Evolutionary conservation across 208 protist genomes (phyloP), one percentile per base, ranked within the genome.

Genomic region (Leishmania guyanensis): DNA sequence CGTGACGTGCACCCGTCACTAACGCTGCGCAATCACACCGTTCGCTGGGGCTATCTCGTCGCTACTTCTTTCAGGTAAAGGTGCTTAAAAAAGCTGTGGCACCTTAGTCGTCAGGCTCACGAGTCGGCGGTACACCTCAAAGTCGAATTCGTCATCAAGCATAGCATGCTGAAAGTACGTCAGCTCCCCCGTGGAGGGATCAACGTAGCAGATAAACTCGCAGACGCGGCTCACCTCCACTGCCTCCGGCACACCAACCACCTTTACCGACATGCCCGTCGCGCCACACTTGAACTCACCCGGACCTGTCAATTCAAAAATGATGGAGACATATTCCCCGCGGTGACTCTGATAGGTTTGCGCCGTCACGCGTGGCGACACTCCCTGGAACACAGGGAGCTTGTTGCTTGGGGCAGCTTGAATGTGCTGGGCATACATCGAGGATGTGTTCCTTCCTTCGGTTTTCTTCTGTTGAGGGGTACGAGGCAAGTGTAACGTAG

Each of bases 151-250:
- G 78, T 98, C 95, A 79, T 97, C 93, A 33, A 96, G 91, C 75
- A 95, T 89, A 16, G 92, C 95, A 82, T 96, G 92, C 69, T 95
- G 90, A 77, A 86, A 95, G 88, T 97, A 97, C 48, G 88, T 83
- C 48, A 98, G 82, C 62, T 94, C 85, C 6, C 91, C 91, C n/a
- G 75, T 90, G 75, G 91, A 80, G 43, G 92, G 92, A 71, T 96
- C 89, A 17, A 97, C 92, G 86, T 98, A 97, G 91, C 93, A 95
- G 60, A 97, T 92, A 83, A 98, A 96, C 87, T 98, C 95, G 84
- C 91, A 95, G 66, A 98, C 89, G n/a, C 91, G 91, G 58, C 92
- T 94, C 75, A 98, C 92, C 79, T 98, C 93, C 6, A 89, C 86
- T 43, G 78, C 88, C 50, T 87, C 86, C 4, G 92, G 92, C 5